Conservation (phyloP, 345 rosid species). For the Bruguiera gymnorhiza region DNA sequence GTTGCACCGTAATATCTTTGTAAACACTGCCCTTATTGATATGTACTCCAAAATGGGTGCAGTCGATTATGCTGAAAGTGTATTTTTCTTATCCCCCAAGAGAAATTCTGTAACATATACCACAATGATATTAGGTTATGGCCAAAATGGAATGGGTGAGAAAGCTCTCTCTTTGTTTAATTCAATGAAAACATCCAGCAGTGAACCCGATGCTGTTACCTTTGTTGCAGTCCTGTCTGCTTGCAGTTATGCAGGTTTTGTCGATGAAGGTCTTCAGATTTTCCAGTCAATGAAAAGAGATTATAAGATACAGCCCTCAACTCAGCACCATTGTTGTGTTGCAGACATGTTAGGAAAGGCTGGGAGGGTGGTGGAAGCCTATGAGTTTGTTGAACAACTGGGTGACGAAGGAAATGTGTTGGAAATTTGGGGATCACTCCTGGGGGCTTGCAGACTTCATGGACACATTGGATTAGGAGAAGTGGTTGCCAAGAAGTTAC, state of each 20-base stretch:
- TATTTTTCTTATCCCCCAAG: constrained; percentile 46
- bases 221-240: constrained; percentile 80
- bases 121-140: constrained; percentile 75
- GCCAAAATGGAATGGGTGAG: constrained; percentile 83
- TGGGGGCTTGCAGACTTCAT: constrained; percentile 74
- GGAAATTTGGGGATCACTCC: constrained; percentile 88
- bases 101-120: constrained; percentile 78
- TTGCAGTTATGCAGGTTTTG: constrained; percentile 74
- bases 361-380: constrained; percentile 80
- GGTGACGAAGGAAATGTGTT: constrained; percentile 61
- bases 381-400: constrained; percentile 58
- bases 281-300: constrained; percentile 57
- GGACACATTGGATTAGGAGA: constrained; percentile 61
- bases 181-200: constrained; percentile 48
- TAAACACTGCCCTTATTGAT: constrained; percentile 71
- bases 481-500: constrained; percentile 52
- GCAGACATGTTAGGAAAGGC: constrained; percentile 85
- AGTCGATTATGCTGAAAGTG: constrained; percentile 53
- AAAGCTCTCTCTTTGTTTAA: constrained; percentile 70
- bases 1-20: constrained; percentile 67
- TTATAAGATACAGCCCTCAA: constrained; percentile 54
- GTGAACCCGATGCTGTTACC: constrained; percentile 67
- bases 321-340: constrained; percentile 76
- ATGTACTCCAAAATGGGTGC: constrained; percentile 85
- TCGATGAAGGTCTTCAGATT: constrained; percentile 71